phyloP scores from a whole-genome alignment of 129 eudicot genomes.

The Solidago caesia region DNA sequence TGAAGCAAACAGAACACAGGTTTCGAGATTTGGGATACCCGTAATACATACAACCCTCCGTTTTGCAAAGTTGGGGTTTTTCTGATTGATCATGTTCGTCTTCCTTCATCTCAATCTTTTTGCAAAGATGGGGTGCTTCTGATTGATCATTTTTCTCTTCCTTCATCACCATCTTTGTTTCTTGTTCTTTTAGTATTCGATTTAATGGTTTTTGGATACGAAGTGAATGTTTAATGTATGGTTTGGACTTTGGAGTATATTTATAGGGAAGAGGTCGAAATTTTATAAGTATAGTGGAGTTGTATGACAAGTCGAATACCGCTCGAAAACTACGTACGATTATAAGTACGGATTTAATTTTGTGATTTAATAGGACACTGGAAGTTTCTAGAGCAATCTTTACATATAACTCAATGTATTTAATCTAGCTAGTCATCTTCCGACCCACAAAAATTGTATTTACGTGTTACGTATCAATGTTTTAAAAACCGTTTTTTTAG shows the following conservation, averaged over 20 bases:
- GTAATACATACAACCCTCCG: neutral
- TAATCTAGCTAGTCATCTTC: too few species aligned
- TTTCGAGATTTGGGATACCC: neutral
- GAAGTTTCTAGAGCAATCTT: too few species aligned
- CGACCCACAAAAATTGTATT: too few species aligned
- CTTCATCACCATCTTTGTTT: slow-evolving; percentile 6
- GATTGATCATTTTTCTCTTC: neutral
- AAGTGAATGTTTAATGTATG: neutral
- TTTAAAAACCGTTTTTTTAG: too few species aligned
- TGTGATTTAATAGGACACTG: too few species aligned
- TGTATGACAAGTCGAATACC: neutral
- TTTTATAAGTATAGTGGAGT: neutral
- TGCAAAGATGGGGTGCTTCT: slow-evolving; percentile 14
- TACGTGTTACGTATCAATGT: too few species aligned
- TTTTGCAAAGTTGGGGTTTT: too few species aligned
- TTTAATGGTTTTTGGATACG: slow-evolving; percentile 9
- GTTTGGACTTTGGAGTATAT: neutral
- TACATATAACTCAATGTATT: too few species aligned
- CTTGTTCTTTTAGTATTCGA: neutral
- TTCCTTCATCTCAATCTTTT: neutral
- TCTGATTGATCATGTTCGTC: too few species aligned
- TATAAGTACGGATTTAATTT: too few species aligned
- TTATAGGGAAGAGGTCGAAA: neutral
- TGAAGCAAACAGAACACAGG: slow-evolving; percentile 12
- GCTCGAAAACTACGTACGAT: neutral